phyloP scores from a whole-genome alignment of 2,329 filamentous ascomycete genomes.

The Alternaria sp. region DNA sequence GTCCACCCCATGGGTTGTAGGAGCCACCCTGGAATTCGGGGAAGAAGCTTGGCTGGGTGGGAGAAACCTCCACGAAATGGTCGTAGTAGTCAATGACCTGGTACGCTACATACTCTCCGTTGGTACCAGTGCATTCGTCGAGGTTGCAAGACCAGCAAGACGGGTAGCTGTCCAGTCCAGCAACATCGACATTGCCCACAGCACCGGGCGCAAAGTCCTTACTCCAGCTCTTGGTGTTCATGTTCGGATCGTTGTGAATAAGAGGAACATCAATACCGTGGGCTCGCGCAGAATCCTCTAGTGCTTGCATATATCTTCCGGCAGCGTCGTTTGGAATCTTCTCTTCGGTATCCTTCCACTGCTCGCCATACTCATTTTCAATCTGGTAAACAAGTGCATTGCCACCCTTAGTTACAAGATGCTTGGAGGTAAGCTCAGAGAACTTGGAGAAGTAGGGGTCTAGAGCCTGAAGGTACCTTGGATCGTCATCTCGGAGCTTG shows the following conservation, averaged over 20 bases:
- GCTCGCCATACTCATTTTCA: conserved; percentile 63
- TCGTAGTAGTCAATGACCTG: conserved; percentile 59
- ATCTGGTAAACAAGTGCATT: conserved; percentile 66
- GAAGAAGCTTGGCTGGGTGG: conserved; percentile 63
- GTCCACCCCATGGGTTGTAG: conserved; percentile 70
- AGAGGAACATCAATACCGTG: conserved; percentile 68
- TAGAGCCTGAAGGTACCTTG: conserved; percentile 63
- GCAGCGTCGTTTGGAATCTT: conserved; percentile 60
- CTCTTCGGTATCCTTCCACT: conserved; percentile 49
- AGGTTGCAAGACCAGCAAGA: conserved; percentile 71
- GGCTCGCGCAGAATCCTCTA: conserved; percentile 63
- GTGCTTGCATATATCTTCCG: conserved; percentile 65
- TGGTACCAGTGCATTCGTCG: conserved; percentile 67
- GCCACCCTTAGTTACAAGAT: conserved; percentile 66
- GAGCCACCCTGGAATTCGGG: conserved; percentile 68
- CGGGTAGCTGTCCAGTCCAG: conserved; percentile 62
- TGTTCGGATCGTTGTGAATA: conserved; percentile 67
- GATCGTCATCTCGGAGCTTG: conserved; percentile 61
- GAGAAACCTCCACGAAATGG: conserved; percentile 55
- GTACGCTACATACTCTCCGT: conserved; percentile 67
- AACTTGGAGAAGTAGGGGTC: conserved; percentile 63
- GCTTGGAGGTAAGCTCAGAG: conserved; percentile 60
- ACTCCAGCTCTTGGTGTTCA: conserved; percentile 67
- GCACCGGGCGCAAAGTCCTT: conserved; percentile 64
- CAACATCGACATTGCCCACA: conserved; percentile 64